Conservation (phyloP, 2,329 filamentous ascomycete genomes). For the Trichoderma sp. region DNA sequence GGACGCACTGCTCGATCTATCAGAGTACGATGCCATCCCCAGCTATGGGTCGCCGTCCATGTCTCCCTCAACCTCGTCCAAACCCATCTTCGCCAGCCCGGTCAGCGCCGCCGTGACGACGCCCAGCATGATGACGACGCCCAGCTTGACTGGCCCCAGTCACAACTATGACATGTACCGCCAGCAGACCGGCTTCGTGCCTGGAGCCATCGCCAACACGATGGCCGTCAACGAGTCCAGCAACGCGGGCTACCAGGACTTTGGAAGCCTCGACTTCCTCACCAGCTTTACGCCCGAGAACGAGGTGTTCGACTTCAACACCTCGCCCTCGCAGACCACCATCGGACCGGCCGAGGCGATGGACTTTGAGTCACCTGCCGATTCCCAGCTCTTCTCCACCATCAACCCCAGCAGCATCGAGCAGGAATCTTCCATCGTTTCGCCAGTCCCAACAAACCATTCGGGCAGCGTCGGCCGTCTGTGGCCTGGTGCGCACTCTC, state of each 20-base stretch:
- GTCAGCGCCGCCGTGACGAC: conserved; percentile 52
- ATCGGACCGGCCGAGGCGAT: conserved; percentile 63
- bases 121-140: conserved; percentile 55
- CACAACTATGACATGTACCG: conserved; percentile 95
- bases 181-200: conserved; percentile 90
- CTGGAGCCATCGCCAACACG: conserved; percentile 76
- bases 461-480: conserved; percentile 65
- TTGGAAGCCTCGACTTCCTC: conserved; percentile 49
- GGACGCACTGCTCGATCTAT: conserved; percentile 59
- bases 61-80: conserved; percentile 53
- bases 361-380: conserved; percentile 43
- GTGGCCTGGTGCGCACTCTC: conserved; percentile 92
- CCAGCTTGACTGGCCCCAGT: conserved; percentile 73
- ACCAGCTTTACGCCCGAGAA: conserved; percentile 59
- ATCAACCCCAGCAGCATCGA: conserved; percentile 74
- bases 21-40: conserved; percentile 57
- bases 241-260: conserved; percentile 52
- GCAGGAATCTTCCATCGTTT: conserved; percentile 49
- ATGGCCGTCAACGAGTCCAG: conserved; percentile 69
- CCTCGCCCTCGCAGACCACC: conserved; percentile 57
- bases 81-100: conserved; percentile 51
- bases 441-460: conserved; percentile 48
- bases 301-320: conserved; percentile 70
- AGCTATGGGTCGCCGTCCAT: conserved; percentile 59
- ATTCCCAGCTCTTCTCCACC: conserved; percentile 59